Base-by-base conservation (phyloP, 1,284 basidiomycete genomes). In the Tilletia setariae region DNA sequence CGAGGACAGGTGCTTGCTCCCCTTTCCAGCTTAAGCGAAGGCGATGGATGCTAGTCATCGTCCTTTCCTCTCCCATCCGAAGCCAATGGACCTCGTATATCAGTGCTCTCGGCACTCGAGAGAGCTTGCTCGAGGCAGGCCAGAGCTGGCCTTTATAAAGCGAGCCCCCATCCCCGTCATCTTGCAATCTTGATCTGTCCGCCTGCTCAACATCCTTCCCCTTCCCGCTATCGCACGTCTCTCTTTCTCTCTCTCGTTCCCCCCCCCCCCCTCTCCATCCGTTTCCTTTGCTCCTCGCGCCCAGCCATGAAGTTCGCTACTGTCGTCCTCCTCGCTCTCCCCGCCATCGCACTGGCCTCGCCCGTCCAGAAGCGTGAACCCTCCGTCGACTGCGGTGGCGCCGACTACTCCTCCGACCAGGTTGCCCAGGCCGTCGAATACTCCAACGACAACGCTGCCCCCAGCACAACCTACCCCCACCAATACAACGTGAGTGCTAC, bases 351-450 rank as follows among this genome's bases (percentile, higher is more conserved):
- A 46, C 43, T 74, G 2, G 70, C 72, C 44, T 72, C 72, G 4
- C 75, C 74, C 46, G 62, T 76, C 28, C 21, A 66, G 65, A 71
- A 74, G 70, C 67, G 66, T 15, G 74, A 71, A 15, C 70, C 70
- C 30, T 35, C 74, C 19, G 72, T 72, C 70, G 67, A 61, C 63
- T 77, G 76, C 65, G 76, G 76, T 19, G 65, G 70, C 23, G 61
- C 51, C 25, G 67, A 19, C 25, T 77, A 76, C 71, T 65, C 64
- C 13, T 46, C 71, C 1, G 44, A 62, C 25, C 68, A 77, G 59
- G 74, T 76, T 30, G 70, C 72, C 67, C 64, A 59, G 6, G 74
- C 70, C 35, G 72, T 77, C 72, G 69, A 65, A 66, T 72, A 76
- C 74, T 72, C 61, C 46, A 35, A 67, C 51, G 53, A 63, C 59